Evolutionary conservation across 106 monocot species (phyloP).

Genomic region (Agapanthus africanus): DNA sequence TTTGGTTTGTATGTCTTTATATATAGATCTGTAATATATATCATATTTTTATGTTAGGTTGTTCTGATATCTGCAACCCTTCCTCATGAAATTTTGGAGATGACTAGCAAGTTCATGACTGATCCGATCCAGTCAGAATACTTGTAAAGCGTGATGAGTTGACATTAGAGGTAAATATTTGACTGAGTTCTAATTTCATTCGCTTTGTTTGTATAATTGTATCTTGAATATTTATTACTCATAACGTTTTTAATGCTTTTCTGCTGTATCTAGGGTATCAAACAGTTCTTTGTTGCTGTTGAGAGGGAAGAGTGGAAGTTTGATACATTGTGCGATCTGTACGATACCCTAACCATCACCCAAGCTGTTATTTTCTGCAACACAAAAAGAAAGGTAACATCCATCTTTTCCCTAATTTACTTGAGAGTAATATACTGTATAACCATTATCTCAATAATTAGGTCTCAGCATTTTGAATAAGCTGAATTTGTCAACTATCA

Average conservation of each 20-base stretch:
- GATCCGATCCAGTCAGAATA: constrained; percentile 94
- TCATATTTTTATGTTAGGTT: constrained; percentile 29
- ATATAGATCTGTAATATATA: not conserved
- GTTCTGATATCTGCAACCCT: constrained; percentile 86
- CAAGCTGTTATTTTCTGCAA: constrained; percentile 99
- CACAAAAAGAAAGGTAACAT: constrained; percentile 99
- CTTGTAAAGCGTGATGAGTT: constrained; percentile 98
- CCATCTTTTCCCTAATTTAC: too few species aligned
- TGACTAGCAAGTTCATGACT: constrained; percentile 93
- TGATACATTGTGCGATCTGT: constrained; percentile 93
- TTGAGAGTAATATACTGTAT: too few species aligned
- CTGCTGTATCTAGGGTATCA: constrained; percentile 60
- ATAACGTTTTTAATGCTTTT: too few species aligned
- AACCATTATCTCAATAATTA: too few species aligned
- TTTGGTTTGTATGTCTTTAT: not conserved
- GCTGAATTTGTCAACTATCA: too few species aligned
- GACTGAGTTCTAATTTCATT: too few species aligned
- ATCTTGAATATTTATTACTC: too few species aligned
- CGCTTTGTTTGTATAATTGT: too few species aligned
- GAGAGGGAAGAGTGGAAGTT: constrained; percentile 99
- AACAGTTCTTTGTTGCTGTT: constrained; percentile 98
- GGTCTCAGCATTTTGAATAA: too few species aligned
- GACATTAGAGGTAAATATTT: constrained; percentile 63
- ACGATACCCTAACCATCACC: constrained; percentile 94
- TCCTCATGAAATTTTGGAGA: constrained; percentile 92